These are phyloP conservation scores for Pholiota molesta DNA, from an alignment of 768 basidiomycete genomes.

Conservation along the genomic window DNA sequence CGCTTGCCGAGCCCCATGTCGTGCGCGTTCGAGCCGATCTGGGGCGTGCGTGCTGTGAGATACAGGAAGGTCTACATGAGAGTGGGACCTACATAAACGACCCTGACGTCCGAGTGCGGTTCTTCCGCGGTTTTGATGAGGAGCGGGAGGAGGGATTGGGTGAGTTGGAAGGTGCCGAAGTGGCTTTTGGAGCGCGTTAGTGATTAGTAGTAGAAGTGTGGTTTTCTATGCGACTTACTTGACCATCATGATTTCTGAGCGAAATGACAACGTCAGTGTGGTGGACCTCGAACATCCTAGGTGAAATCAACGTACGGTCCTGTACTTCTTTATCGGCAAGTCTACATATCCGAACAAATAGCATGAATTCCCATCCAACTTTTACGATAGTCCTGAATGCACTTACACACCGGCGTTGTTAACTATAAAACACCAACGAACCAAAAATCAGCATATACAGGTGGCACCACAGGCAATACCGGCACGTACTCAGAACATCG, in stretches of 20 bases:
- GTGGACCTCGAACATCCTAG: no score
- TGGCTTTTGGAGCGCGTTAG: no score
- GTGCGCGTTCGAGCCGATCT: conserved; percentile 22
- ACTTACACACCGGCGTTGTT: conserved; percentile 20
- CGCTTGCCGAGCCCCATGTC: conserved; percentile 17
- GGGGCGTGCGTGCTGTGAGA: no score
- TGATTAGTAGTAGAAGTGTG: no score
- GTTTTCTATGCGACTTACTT: no score
- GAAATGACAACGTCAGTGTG: no score
- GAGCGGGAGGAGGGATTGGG: conserved; percentile 29
- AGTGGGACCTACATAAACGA: conserved; percentile 33
- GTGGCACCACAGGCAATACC: no score
- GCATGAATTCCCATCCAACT: no score
- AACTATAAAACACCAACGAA: conserved; percentile 1
- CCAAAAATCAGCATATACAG: not conserved
- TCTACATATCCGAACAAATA: not conserved
- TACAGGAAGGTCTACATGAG: no score
- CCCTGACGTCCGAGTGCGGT: conserved; percentile 31
- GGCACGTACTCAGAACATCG: conserved; percentile 48
- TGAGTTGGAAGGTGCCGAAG: conserved; percentile 29
- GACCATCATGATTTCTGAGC: conserved; percentile 7
- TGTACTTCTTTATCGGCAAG: conserved; percentile 5
- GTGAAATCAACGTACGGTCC: not conserved
- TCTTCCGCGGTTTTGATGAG: conserved; percentile 28
- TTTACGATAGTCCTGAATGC: not conserved